Conservation (phyloP, 768 basidiomycete genomes). For the Neoboletus magnificus region DNA sequence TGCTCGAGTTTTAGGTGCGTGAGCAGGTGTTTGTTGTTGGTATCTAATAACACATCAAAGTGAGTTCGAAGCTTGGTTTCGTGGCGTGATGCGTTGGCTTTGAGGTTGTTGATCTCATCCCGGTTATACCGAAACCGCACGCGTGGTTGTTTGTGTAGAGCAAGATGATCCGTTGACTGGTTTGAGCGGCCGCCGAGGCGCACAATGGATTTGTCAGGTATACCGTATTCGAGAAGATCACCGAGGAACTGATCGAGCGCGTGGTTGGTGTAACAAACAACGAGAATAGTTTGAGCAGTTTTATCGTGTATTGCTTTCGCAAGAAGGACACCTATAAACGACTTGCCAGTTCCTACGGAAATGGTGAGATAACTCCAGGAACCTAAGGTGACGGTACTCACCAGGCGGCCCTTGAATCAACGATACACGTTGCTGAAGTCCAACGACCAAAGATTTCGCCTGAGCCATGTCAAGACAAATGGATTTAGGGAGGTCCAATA, state of each 20-base stretch:
- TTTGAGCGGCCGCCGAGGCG: conserved; percentile 57
- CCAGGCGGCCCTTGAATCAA: conserved; percentile 73
- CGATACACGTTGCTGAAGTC: conserved; percentile 52
- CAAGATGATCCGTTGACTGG: conserved; percentile 39
- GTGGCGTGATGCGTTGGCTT: conserved; percentile 35
- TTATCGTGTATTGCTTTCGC: conserved; percentile 56
- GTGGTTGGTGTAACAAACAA: conserved; percentile 72
- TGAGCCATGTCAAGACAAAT: conserved; percentile 54
- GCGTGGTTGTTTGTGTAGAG: conserved; percentile 30
- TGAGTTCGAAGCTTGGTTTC: conserved; percentile 19
- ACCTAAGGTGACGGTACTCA: conserved; percentile 21
- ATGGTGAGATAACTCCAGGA: background rate
- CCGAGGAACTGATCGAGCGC: conserved; percentile 68
- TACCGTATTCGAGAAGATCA: conserved; percentile 38
- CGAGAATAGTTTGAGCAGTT: conserved; percentile 48
- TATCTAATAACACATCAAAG: conserved; percentile 21
- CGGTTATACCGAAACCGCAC: background rate
- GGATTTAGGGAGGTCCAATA: conserved; percentile 35
- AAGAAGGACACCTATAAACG: conserved; percentile 63
- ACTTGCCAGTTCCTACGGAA: conserved; percentile 63
- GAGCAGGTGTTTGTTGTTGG: conserved; percentile 33
- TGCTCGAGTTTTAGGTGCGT: conserved; percentile 47
- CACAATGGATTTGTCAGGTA: conserved; percentile 47
- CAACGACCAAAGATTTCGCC: conserved; percentile 41
- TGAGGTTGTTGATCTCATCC: conserved; percentile 18